A percentile compares a stretch with the other conserved stretches of the same genome.
These are phyloP conservation scores for Syzygium aqueum DNA, from an alignment of 345 rosid species.

Conservation along the genomic window DNA sequence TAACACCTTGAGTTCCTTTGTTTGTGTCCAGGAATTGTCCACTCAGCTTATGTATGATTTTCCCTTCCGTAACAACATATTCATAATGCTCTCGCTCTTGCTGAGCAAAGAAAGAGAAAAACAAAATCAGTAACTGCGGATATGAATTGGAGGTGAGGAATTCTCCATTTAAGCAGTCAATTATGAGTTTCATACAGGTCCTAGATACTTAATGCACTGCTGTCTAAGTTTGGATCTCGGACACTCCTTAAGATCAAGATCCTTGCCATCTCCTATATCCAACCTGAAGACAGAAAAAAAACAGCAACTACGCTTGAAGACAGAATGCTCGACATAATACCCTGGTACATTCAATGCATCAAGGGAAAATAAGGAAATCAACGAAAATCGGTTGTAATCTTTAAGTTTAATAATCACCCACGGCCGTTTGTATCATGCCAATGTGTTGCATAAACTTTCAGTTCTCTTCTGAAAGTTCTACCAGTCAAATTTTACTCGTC, in stretches of 20 bases:
- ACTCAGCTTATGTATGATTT: conserved; percentile 15
- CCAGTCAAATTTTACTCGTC: neutral
- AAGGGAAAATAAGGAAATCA: neutral
- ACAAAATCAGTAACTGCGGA: neutral
- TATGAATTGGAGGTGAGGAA: neutral
- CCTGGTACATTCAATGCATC: neutral
- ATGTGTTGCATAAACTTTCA: neutral
- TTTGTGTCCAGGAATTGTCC: conserved; percentile 18
- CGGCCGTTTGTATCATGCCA: neutral
- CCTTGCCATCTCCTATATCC: conserved; percentile 34
- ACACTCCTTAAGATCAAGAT: conserved; percentile 18
- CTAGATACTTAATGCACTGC: conserved; percentile 30
- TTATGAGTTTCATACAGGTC: conserved; percentile 14
- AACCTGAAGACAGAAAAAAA: conserved; percentile 9
- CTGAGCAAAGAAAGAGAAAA: conserved; percentile 6
- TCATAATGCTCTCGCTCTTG: conserved; percentile 24
- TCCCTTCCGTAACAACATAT: conserved; percentile 10
- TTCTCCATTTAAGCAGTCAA: neutral
- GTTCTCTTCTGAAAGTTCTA: neutral
- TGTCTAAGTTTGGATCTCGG: conserved; percentile 24
- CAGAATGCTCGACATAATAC: neutral
- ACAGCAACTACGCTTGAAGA: neutral
- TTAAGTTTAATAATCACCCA: neutral
- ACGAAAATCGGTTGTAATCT: neutral
- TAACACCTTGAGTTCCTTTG: conserved; percentile 6